A percentile compares a stretch with the other conserved stretches of the same genome.
These are phyloP conservation scores for Neofusicoccum ribis DNA, from an alignment of 2,329 filamentous ascomycete genomes.

Conservation along the genomic window DNA sequence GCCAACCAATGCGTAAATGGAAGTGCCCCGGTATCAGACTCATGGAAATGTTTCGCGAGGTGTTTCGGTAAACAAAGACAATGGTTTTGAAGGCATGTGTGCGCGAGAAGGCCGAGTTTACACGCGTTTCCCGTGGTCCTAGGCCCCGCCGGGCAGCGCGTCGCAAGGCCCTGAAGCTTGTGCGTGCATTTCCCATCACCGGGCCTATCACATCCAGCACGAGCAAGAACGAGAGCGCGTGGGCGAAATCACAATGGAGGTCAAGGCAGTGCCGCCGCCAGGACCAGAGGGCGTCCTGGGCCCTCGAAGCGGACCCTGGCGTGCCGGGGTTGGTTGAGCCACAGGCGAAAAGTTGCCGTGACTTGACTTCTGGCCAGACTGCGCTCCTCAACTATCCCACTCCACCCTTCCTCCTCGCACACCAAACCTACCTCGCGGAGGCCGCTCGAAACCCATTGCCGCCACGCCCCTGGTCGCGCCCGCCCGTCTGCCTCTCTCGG, in stretches of 20 bases:
- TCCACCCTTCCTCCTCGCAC: conserved; percentile 5
- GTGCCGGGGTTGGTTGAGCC: conserved; percentile 11
- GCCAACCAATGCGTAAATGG: background rate
- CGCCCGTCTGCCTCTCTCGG: background rate
- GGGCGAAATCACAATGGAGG: background rate
- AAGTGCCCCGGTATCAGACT: background rate
- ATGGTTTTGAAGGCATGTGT: background rate
- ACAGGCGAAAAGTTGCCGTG: conserved; percentile 18
- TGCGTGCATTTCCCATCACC: background rate
- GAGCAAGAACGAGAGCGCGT: background rate
- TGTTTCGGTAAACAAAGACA: background rate
- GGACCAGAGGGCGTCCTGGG: conserved; percentile 3
- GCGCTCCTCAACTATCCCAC: conserved; percentile 7
- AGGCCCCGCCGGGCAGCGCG: background rate
- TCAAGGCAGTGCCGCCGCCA: background rate
- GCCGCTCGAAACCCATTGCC: background rate
- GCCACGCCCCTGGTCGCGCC: background rate
- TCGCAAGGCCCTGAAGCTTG: background rate
- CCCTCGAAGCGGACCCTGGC: conserved; percentile 12
- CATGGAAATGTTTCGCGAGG: background rate
- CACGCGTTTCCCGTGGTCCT: background rate
- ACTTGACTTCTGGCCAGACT: conserved; percentile 17
- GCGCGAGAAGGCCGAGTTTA: background rate
- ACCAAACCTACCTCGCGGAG: background rate
- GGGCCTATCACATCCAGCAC: background rate